Evolutionary conservation across 495 filamentous ascomycete genomes (phyloP), one percentile per base, ranked within the genome.

Genomic region (Aeminium ludgeri): DNA sequence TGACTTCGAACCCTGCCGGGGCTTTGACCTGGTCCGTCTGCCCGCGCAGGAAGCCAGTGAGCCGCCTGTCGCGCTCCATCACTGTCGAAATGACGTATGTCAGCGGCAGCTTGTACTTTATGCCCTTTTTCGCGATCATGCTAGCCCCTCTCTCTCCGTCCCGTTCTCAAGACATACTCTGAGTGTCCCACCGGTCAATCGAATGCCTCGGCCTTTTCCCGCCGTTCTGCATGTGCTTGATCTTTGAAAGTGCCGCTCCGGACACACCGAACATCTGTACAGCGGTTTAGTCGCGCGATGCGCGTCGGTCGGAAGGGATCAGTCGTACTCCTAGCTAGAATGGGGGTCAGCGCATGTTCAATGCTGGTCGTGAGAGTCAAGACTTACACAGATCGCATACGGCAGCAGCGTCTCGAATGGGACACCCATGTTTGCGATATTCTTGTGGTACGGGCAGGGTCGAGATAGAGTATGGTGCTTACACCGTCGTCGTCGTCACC

Each of bases 401-500:
- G 89, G 89, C 58, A 97, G 63, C 53, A 97, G 65, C 44, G 86
- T 77, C 70, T 97, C 89, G 67, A 96, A 96, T 38, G 89, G 89
- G 48, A 97, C 75, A 59, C 80, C 83, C 89, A 96, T 96, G 25
- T 6, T 43, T 20, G 43, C 23, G n/a, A 10, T 27, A 6, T 34
- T 37, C 40, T 44, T 44, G 47, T 38, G 17, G 7, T n/a, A n/a
- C n/a, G n/a, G 16, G 27, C 6, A 37, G 8, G 10, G 6, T 37
- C 12, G 10, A 19, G 10, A 15, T n/a, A n/a, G n/a, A n/a, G n/a
- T n/a, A n/a, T n/a, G n/a, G n/a, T n/a, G n/a, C n/a, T n/a, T n/a
- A n/a, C n/a, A n/a, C n/a, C 23, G 4, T 25, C 23, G 23, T 8
- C 23, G 23, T 25, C 23, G 23, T 25, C 23, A 8, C 8, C 23